phyloP scores from a whole-genome alignment of 768 basidiomycete species.

The Leucogyrophana mollusca region DNA sequence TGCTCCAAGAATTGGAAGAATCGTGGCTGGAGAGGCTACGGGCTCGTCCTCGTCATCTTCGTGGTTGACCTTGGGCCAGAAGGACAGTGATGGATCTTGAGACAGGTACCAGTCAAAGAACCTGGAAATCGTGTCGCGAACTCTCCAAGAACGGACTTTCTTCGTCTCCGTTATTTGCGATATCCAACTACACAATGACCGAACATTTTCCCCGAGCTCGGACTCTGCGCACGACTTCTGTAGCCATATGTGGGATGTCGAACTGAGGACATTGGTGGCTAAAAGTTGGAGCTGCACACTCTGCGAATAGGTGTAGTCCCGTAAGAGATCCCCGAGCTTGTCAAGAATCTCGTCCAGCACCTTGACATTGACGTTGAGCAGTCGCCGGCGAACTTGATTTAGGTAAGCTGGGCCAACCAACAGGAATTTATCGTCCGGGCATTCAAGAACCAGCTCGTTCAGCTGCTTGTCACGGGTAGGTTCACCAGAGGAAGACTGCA shows the following conservation, averaged over 20 bases:
- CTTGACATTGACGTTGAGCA: constrained; percentile 49
- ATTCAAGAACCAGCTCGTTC: constrained; percentile 48
- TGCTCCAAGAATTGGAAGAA: constrained; percentile 52
- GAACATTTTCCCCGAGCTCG: constrained; percentile 44
- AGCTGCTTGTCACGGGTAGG: constrained; percentile 63
- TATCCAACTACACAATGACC: constrained; percentile 55
- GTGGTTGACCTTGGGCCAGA: constrained; percentile 41
- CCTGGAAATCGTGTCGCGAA: constrained; percentile 59
- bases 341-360: constrained; percentile 55
- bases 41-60: constrained; percentile 30
- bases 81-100: constrained; percentile 50
- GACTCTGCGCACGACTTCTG: constrained; percentile 23
- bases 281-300: constrained; percentile 54
- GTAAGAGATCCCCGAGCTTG: constrained; percentile 51
- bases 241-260: constrained; percentile 63
- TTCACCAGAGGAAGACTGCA: constrained; percentile 59
- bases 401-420: constrained; percentile 57
- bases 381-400: constrained; percentile 49
- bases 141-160: constrained; percentile 58
- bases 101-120: constrained; percentile 68
- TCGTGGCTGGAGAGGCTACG: constrained; percentile 37
- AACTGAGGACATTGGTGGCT: constrained; percentile 59
- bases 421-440: constrained; percentile 54
- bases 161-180: constrained; percentile 34
- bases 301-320: constrained; percentile 51